These are phyloP conservation scores for Beta lomatogona DNA, from an alignment of 179 eudicot species.

Conservation along the genomic window DNA sequence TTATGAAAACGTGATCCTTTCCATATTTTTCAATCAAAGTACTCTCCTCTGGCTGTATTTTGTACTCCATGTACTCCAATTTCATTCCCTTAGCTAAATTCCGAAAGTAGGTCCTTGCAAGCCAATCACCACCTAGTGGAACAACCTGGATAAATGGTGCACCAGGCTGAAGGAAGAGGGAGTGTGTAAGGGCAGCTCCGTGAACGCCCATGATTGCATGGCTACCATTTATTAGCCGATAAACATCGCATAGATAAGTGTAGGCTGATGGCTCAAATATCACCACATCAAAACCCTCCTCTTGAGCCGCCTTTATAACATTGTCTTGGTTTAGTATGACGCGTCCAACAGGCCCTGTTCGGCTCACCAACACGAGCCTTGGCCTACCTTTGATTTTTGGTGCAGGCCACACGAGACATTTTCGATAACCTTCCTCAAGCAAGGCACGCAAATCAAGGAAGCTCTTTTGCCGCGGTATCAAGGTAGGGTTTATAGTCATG, in stretches of 20 bases:
- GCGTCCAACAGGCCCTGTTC: constrained; percentile 44
- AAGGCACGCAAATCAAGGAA: constrained; percentile 50
- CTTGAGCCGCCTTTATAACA: constrained; percentile 43
- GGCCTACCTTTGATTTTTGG: constrained; percentile 46
- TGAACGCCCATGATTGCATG: constrained; percentile 64
- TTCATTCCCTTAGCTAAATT: constrained; percentile 50
- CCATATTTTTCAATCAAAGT: constrained; percentile 42
- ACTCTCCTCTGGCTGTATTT: constrained; percentile 45
- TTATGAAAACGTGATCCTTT: constrained; percentile 41
- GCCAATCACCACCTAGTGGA: constrained; percentile 55
- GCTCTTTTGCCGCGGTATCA: constrained; percentile 35
- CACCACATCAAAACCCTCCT: constrained; percentile 56
- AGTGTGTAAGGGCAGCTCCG: constrained; percentile 62
- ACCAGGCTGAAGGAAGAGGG: constrained; percentile 51
- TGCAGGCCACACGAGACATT: constrained; percentile 25
- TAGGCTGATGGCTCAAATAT: constrained; percentile 44
- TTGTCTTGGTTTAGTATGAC: constrained; percentile 49
- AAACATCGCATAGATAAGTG: constrained; percentile 49
- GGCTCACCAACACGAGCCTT: constrained; percentile 50
- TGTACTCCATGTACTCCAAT: constrained; percentile 51
- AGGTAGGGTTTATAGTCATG: constrained; percentile 42
- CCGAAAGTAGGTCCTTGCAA: constrained; percentile 47
- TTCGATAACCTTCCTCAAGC: constrained; percentile 43
- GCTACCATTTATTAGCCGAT: constrained; percentile 42
- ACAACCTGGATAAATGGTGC: constrained; percentile 55